Evolutionary conservation across 2,329 filamentous ascomycete species (phyloP).

Genomic region (Xylaria sp.): DNA sequence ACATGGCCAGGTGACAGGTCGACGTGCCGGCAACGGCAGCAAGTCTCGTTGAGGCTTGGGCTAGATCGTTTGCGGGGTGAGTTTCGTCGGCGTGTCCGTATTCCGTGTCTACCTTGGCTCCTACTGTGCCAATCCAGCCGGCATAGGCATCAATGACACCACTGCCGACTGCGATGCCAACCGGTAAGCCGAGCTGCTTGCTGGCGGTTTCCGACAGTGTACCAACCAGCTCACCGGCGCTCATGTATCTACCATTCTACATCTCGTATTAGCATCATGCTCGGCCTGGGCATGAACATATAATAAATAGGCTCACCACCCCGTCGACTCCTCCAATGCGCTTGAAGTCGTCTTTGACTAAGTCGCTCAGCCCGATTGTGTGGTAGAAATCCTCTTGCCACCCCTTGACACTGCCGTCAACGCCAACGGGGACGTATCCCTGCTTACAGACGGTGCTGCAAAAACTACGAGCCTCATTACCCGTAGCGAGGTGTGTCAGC

Average conservation of each 20-base stretch:
- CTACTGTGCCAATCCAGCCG: constrained; percentile 98
- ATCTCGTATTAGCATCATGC: constrained; percentile 47
- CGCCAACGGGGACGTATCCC: constrained; percentile 93
- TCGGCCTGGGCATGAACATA: constrained; percentile 12
- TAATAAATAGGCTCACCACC: constrained; percentile 73
- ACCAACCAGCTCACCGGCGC: constrained; percentile 89
- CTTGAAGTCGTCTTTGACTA: constrained; percentile 86
- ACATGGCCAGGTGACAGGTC: constrained; percentile 97
- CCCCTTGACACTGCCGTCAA: constrained; percentile 95
- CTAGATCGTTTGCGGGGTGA: constrained; percentile 79
- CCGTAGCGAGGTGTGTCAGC: constrained; percentile 91
- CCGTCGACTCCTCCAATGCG: constrained; percentile 93
- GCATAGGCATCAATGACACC: constrained; percentile 98
- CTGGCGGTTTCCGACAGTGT: constrained; percentile 83
- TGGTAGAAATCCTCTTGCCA: constrained; percentile 96
- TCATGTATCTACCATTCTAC: constrained; percentile 89
- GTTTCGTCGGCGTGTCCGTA: constrained; percentile 70
- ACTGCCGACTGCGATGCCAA: constrained; percentile 90
- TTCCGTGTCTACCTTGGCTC: constrained; percentile 84
- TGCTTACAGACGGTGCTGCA: constrained; percentile 98
- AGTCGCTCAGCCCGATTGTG: constrained; percentile 83
- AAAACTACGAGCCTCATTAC: constrained; percentile 88
- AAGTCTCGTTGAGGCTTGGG: constrained; percentile 89
- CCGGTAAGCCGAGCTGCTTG: constrained; percentile 79
- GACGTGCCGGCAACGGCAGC: constrained; percentile 96